Percentiles rank a stretch among this genome's conserved stretches.
phyloP scores from a whole-genome alignment of 2,329 filamentous ascomycete genomes.

The Fusarium nanum region DNA sequence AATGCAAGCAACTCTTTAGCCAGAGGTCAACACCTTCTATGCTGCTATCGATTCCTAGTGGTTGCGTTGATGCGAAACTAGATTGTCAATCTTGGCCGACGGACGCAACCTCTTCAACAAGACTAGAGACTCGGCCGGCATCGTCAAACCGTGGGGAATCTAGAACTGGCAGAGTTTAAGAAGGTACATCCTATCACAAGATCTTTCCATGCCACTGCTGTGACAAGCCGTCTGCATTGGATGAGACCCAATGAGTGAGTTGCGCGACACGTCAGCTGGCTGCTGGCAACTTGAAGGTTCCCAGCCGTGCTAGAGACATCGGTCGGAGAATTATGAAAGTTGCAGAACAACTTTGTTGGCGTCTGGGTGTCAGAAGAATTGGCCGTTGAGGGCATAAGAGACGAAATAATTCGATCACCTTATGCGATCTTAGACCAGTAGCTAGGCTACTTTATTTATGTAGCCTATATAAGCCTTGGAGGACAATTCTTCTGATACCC shows the following conservation, averaged over 20 bases:
- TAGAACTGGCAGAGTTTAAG: neutral
- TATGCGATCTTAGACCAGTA: neutral
- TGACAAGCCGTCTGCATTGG: neutral
- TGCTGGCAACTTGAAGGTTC: neutral
- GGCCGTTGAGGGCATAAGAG: neutral
- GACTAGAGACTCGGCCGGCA: neutral
- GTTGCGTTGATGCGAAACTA: neutral
- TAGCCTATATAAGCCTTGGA: neutral
- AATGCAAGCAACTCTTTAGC: neutral
- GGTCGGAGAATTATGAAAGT: neutral
- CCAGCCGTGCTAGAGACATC: neutral
- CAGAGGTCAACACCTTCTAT: neutral
- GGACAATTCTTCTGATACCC: neutral
- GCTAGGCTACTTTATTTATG: neutral
- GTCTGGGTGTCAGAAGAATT: neutral
- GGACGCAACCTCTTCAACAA: neutral
- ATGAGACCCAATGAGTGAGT: neutral
- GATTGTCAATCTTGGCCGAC: neutral
- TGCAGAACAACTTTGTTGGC: neutral
- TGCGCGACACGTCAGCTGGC: neutral
- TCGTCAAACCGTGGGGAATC: neutral
- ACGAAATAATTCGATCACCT: neutral
- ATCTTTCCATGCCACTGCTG: neutral
- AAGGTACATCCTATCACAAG: neutral
- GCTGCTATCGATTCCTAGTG: neutral